Evolutionary conservation across 2,329 filamentous ascomycete species (phyloP), one percentile per base, ranked within the genome.

Genomic region (Ophiocordyceps sinensis): DNA sequence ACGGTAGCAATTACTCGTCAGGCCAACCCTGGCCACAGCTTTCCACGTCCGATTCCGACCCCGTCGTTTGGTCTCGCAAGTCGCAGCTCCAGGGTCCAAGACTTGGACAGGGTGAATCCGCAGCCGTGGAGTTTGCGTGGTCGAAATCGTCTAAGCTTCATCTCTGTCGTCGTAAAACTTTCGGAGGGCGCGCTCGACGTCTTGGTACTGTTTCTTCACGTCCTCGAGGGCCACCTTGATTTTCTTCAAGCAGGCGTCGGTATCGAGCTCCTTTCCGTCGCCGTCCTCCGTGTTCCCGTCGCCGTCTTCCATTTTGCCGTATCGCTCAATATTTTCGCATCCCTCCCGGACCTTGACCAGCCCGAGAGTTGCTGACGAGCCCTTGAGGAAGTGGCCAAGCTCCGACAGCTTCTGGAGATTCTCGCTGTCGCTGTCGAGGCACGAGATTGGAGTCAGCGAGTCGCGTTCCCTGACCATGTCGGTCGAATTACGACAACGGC

Each of bases 281-380:
- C 85, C 75, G 51, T 89, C 87, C 63, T 88, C 85, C 43, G 69
- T 65, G 6, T 68, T 71, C 35, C 87, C 87, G 36, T 83, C 80
- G 45, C 85, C 75, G 51, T 89, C 87, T 63, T 88, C 85, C 53
- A 75, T 71, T 54, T 83, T 82, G 50, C 89, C 89, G 59, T 80
- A 93, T 56, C 94, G 82, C 63, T 98, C 89, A 54, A 98, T 95
- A 70, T 93, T 87, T 65, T 96, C 88, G 66, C 91, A 98, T 47
- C 78, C 82, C 55, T 95, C 87, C 60, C 86, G 85, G 53, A 98
- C 82, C 61, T 93, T 93, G 53, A 75, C 81, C 42, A 96, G 75
- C 37, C 91, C 91, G 41, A 98, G 74, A 4, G 91, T 95, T 32
- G 91, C 89, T 9, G 89, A 95, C 7, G 89, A 96, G 45, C 91